These are phyloP conservation scores for Penicillium cosmopolitanum DNA, from an alignment of 495 filamentous ascomycete genomes.

Conservation along the genomic window DNA sequence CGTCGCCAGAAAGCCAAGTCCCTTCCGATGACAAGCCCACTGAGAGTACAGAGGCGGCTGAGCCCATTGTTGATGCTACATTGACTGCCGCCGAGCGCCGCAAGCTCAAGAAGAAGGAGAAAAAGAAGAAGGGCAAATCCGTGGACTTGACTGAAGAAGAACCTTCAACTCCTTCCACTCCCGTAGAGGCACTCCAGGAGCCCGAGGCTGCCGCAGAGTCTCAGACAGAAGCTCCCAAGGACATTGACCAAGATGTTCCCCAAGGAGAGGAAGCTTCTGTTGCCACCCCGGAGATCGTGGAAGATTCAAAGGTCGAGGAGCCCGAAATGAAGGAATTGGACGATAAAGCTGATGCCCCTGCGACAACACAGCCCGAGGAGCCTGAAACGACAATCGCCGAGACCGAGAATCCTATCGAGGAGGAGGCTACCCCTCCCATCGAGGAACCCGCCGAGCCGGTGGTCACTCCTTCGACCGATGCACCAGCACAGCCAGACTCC, in stretches of 20 bases:
- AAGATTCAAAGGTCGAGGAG: not conserved
- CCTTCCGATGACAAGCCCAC: constrained; percentile 7
- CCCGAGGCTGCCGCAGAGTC: constrained; percentile 5
- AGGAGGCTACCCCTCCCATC: constrained; percentile 10
- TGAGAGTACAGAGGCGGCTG: constrained; percentile 8
- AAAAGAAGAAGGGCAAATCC: constrained; percentile 50
- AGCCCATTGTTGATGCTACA: constrained; percentile 18
- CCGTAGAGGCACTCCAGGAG: constrained; percentile 11
- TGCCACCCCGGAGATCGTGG: not conserved
- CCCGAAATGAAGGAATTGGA: not conserved
- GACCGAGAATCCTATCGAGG: constrained; percentile 6
- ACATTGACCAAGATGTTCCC: not conserved
- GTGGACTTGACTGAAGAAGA: constrained; percentile 28
- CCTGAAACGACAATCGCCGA: constrained; percentile 8
- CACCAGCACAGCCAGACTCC: constrained; percentile 16
- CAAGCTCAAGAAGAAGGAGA: constrained; percentile 46
- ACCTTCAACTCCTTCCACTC: constrained; percentile 11
- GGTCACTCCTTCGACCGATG: constrained; percentile 5
- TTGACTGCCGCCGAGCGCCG: constrained; percentile 32
- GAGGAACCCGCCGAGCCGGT: constrained; percentile 18
- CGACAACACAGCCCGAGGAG: constrained; percentile 9
- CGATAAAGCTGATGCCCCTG: constrained; percentile 7
- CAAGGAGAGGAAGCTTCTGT: not conserved
- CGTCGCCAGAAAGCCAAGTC: not conserved
- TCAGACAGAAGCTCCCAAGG: constrained; percentile 2